These are phyloP conservation scores for Dictyostelium brefeldianum DNA, from an alignment of 78 protist genomes.

Conservation along the genomic window DNA sequence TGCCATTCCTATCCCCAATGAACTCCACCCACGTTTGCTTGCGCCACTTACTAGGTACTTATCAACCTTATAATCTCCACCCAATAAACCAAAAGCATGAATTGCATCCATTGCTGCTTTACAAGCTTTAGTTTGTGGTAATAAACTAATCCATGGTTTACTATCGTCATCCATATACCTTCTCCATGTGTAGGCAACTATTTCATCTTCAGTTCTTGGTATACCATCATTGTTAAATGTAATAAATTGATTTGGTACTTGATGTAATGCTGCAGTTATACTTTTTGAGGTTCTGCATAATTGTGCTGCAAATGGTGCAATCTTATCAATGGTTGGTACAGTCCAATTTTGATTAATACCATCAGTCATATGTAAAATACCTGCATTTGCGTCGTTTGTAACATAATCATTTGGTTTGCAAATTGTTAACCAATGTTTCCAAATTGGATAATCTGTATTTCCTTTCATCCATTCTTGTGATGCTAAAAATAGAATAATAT, in stretches of 20 bases:
- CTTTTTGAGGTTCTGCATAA: not conserved
- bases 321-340: not conserved
- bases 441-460: not conserved
- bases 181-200: constrained; percentile 50
- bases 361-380: not conserved
- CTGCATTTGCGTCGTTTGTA: not conserved
- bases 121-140: constrained; percentile 31
- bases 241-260: constrained; percentile 50
- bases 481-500: too few relatives aligned
- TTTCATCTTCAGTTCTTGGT: constrained; percentile 32
- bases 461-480: constrained; percentile 22
- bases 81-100: constrained; percentile 11
- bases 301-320: not conserved
- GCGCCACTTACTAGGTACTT: constrained; percentile 53
- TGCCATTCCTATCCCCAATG: constrained; percentile 47
- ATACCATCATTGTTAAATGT: constrained; percentile 31
- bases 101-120: constrained; percentile 31
- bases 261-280: not conserved
- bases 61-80: not conserved
- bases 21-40: constrained; percentile 58
- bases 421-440: constrained; percentile 12
- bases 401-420: not conserved
- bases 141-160: constrained; percentile 25
- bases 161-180: not conserved
- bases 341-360: not conserved